These are phyloP conservation scores for Knufia petricola DNA, from an alignment of 2,329 filamentous ascomycete genomes.

Conservation along the genomic window DNA sequence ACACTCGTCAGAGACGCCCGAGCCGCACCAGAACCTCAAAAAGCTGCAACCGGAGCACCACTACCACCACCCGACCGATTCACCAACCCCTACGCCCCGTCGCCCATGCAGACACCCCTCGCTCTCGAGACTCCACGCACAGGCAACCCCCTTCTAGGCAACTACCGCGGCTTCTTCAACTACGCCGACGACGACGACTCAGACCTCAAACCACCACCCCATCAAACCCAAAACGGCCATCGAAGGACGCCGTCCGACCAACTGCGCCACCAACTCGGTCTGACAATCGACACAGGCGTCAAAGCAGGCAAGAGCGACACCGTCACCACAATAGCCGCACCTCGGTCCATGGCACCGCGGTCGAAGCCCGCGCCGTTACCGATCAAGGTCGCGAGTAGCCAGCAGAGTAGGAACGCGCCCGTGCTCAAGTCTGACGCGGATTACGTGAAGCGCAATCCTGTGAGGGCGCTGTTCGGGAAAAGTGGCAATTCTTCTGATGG, in stretches of 20 bases:
- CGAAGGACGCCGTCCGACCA: not conserved
- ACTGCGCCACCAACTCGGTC: not conserved
- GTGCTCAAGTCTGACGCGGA: not conserved
- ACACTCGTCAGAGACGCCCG: not conserved
- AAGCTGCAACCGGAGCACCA: not conserved
- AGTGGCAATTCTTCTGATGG: not conserved
- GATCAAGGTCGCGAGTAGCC: not conserved
- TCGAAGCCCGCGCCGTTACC: not conserved
- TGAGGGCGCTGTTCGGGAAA: not conserved
- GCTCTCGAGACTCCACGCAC: not conserved
- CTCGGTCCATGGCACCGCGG: not conserved
- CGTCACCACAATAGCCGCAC: no score
- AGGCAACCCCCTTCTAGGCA: constrained; percentile 2
- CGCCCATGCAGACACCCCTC: not conserved
- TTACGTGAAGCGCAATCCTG: not conserved
- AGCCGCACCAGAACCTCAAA: not conserved
- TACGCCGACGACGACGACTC: constrained; percentile 9
- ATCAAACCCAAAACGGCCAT: not conserved
- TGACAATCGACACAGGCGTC: constrained; percentile 2
- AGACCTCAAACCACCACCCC: not conserved
- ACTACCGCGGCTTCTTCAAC: constrained; percentile 4
- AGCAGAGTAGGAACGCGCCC: no score
- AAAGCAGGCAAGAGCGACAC: not conserved
- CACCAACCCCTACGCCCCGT: not conserved
- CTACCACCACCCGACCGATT: not conserved